Evolutionary conservation across 352 stramenopile genomes (phyloP).

Genomic region (Globisporangium parvum): DNA sequence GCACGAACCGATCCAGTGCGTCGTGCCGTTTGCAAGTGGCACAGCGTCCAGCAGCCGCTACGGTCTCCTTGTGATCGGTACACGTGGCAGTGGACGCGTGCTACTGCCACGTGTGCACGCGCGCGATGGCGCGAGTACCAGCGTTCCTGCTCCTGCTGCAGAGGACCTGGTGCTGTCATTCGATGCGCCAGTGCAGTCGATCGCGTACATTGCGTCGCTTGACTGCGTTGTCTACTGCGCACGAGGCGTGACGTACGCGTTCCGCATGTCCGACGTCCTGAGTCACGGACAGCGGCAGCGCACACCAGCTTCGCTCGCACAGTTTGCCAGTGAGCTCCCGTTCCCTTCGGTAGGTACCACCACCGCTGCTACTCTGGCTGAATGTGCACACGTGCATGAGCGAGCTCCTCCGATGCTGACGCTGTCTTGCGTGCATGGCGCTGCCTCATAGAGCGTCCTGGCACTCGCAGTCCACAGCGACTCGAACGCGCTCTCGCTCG

Average conservation of each 20-base stretch:
- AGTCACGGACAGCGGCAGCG: background rate
- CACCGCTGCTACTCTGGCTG: background rate
- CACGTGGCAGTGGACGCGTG: background rate
- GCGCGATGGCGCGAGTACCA: background rate
- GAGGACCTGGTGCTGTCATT: slow-evolving; percentile 13
- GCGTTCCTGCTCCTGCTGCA: background rate
- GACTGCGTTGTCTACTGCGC: slow-evolving; percentile 29
- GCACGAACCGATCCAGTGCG: slow-evolving; percentile 10
- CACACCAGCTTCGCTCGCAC: background rate
- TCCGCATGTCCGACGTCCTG: slow-evolving; percentile 11
- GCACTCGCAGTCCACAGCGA: slow-evolving; percentile 18
- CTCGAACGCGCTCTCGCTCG: slow-evolving; percentile 19
- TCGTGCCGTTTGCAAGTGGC: slow-evolving; percentile 10
- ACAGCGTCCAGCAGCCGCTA: background rate
- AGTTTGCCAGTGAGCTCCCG: slow-evolving; percentile 21
- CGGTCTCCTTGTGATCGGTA: slow-evolving; percentile 10
- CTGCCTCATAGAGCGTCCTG: slow-evolving; percentile 21
- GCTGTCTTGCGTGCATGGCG: background rate
- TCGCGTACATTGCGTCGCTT: slow-evolving; percentile 26
- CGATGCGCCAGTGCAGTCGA: slow-evolving; percentile 25
- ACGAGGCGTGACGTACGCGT: slow-evolving; percentile 20
- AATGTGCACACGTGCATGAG: too few relatives aligned
- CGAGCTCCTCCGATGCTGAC: background rate
- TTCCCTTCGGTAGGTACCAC: slow-evolving; percentile 19
- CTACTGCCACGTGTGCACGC: background rate